Conservation (phyloP, 495 filamentous ascomycete genomes). For the Xylaria cubensis region DNA sequence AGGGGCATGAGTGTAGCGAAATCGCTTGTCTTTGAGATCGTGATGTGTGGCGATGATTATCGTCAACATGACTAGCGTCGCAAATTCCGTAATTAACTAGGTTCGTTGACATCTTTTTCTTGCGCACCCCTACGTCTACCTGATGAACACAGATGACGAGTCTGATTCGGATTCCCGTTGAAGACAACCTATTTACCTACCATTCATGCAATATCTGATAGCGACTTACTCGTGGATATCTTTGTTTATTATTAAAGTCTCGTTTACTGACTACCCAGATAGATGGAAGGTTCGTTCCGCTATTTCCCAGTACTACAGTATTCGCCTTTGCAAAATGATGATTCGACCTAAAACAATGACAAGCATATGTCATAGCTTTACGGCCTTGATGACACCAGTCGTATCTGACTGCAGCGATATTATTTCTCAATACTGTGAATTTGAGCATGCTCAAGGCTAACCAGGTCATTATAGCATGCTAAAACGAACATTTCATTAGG, state of each 20-base stretch:
- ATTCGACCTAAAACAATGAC: conserved; percentile 69
- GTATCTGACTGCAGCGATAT: conserved; percentile 49
- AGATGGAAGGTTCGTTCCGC: conserved; percentile 22
- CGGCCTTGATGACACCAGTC: conserved; percentile 66
- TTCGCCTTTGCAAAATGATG: conserved; percentile 61
- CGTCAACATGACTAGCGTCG: neutral
- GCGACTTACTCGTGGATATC: conserved; percentile 23
- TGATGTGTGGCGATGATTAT: neutral
- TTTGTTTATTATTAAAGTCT: conserved; percentile 10
- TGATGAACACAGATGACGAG: conserved; percentile 89
- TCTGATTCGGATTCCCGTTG: conserved; percentile 85
- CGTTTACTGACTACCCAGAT: conserved; percentile 16
- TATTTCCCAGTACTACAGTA: conserved; percentile 17
- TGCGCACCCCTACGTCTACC: conserved; percentile 31
- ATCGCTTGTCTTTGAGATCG: neutral
- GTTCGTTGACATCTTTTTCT: conserved; percentile 9
- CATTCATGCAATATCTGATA: conserved; percentile 81
- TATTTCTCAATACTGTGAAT: conserved; percentile 17
- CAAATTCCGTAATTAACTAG: neutral
- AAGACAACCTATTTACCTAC: conserved; percentile 72
- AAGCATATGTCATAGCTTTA: conserved; percentile 88
- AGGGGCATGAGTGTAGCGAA: neutral
- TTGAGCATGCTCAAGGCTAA: conserved; percentile 33
- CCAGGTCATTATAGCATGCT: conserved; percentile 19
- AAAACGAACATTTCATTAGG: conserved; percentile 14